A percentile compares a stretch with the other conserved stretches of the same genome.
Conservation (phyloP, 176 grass and related monocot genomes). For the Musa acuminata region DNA sequence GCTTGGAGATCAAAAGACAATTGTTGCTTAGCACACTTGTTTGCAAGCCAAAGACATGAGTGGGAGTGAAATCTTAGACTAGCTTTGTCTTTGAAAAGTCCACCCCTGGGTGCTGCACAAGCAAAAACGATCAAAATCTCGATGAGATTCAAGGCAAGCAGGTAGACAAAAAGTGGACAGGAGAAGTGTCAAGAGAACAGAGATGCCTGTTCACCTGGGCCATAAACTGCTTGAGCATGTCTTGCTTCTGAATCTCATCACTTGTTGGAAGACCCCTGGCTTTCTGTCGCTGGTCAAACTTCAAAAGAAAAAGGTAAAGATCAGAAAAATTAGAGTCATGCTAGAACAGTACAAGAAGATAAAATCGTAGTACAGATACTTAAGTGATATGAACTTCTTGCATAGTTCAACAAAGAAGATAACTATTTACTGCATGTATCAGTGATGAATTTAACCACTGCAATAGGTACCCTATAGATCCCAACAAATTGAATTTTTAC, state of each 20-base stretch:
- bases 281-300: conserved; percentile 98
- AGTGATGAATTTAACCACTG: no score
- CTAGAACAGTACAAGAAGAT: no score
- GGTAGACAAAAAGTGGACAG: background rate
- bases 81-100: conserved; percentile 40
- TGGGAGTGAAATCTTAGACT: background rate
- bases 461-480: no score
- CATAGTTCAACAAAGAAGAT: no score
- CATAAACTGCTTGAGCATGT: conserved; percentile 97
- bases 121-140: conserved; percentile 4
- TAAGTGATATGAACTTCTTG: no score
- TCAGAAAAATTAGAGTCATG: background rate
- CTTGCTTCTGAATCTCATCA: conserved; percentile 94
- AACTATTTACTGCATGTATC: no score
- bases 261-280: conserved; percentile 87
- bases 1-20: no score
- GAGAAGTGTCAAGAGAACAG: background rate
- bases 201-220: conserved; percentile 33
- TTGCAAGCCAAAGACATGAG: no score
- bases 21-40: background rate
- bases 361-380: no score
- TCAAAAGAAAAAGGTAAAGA: background rate
- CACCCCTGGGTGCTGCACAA: conserved; percentile 34
- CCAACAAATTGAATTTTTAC: no score
- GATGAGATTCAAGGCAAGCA: background rate